These are phyloP conservation scores for Pichia manshurica DNA, from an alignment of 805 yeast genomes.

Conservation along the genomic window DNA sequence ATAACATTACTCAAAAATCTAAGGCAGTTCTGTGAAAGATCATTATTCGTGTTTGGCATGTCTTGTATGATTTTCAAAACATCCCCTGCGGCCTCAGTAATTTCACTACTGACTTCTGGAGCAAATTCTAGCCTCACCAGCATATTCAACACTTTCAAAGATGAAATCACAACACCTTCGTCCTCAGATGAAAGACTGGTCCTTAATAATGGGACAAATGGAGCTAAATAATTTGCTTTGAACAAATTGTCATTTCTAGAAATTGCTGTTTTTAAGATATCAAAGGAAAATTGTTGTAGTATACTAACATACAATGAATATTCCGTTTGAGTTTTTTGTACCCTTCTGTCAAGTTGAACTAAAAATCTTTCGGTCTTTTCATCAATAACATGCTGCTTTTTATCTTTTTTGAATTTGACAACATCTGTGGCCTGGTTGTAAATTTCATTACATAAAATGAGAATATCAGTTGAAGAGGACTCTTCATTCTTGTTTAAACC, in stretches of 20 bases:
- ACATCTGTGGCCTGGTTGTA: slow-evolving; percentile 45
- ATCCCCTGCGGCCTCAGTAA: slow-evolving; percentile 55
- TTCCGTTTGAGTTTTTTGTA: slow-evolving; percentile 47
- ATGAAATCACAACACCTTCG: slow-evolving; percentile 70
- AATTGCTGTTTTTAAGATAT: slow-evolving; percentile 66
- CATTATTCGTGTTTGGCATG: slow-evolving; percentile 71
- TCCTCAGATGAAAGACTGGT: slow-evolving; percentile 55
- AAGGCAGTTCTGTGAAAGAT: slow-evolving; percentile 73
- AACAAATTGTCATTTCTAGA: slow-evolving; percentile 55
- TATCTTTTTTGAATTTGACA: slow-evolving; percentile 17
- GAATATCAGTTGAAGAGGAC: slow-evolving; percentile 47
- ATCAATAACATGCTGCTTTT: slow-evolving; percentile 17
- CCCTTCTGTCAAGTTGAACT: slow-evolving; percentile 64
- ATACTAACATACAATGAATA: slow-evolving; percentile 52
- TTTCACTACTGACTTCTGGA: slow-evolving; percentile 42
- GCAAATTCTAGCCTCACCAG: slow-evolving; percentile 59
- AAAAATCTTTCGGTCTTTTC: slow-evolving; percentile 52
- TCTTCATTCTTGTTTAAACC: slow-evolving; percentile 74
- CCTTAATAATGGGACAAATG: slow-evolving; percentile 70
- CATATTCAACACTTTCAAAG: slow-evolving; percentile 57
- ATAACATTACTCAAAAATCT: slow-evolving; percentile 67
- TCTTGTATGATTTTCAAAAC: slow-evolving; percentile 62
- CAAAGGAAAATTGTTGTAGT: slow-evolving; percentile 71
- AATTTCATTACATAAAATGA: slow-evolving; percentile 70
- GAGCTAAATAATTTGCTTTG: slow-evolving; percentile 54